Evolutionary conservation across 768 basidiomycete genomes (phyloP), one percentile per base, ranked within the genome.

Genomic region (Wakefieldia striispora): DNA sequence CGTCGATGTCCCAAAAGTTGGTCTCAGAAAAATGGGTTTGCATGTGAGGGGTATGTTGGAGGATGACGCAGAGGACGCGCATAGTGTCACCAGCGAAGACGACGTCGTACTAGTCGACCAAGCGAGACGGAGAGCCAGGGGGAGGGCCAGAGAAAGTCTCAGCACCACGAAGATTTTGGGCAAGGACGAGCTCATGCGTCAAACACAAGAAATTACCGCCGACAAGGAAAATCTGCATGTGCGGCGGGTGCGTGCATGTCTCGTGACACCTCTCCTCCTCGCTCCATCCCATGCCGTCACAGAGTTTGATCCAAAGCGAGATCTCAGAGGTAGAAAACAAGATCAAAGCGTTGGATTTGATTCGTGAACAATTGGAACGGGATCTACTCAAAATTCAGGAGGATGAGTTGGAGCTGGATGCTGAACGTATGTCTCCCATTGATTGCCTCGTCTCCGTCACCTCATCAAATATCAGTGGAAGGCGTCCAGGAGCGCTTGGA

Each of bases 191-290:
- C 75, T 99, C 53, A 72, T 77, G 19, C 77, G 86, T 46, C 95
- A 98, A 69, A 82, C 82, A 23, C 76, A 84, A 50, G 97, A 97
- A 69, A 95, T 99, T 50, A 64, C 80, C 58, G 77, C 80, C 54
- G 97, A 99, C 75, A 94, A 95, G 75, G 89, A 94, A 67, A 95
- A 98, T 66, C 62, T 97, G 17, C 82, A 88, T 64, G 90, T 97
- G 48, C 82, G 90, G 60, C 79, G 88, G 73, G 93, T 95, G 60
- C 46, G 57, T 56, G 19, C 19, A 39, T 57, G 40, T 48, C 43
- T 40, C 51, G 38, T 45, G 23, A 40, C 38, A 20, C 44, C 20
- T 21, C 23, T 40, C 35, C 34, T 21, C 40, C 43, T 53, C 42
- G 39, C 43, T 47, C 53, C 48, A 47, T 45, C 14, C 48, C 4